Base-by-base conservation (phyloP, 371 early-diverging fungal genomes). In the Umbelopsis sp. region DNA sequence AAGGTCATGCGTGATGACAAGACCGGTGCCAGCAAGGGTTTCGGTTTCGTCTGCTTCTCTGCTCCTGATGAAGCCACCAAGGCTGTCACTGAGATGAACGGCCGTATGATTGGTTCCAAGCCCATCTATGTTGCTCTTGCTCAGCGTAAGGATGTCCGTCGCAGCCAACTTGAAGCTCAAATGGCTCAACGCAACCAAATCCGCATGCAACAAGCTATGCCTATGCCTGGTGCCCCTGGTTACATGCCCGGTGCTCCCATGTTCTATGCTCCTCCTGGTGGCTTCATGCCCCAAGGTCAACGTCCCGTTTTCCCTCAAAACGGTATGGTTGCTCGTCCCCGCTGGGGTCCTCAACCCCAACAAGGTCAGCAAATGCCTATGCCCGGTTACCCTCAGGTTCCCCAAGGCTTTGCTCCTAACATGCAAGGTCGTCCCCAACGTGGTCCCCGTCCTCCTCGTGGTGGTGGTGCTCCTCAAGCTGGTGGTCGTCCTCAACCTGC, bases 51-150 rank as follows among this genome's bases (percentile, higher is more conserved):
- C 32, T 92, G 92, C 81, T 92, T 87, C 78, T 85, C 89, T 25
- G 75, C 91, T 25, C 91, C 92, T 65, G 93, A 92, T 66, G 92
- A 92, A 76, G 92, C 92, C 18, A 89, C 80, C 66, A 89, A 86
- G 74, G 93, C 92, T 70, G 87, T 89, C n/a, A 80, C 88, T 65
- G 92, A 92, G 75, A 92, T 92, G 88, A 92, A 92, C 73, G 88
- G 92, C 66, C 88, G 91, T 68, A 90, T 96, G 84, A 73, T 93
- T 65, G 89, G 91, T 64, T 79, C 78, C 70, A 95, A 95, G 89
- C 96, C 96, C 65, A 87, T 96, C 69, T 96, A 95, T 75, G 96
- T 96, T 65, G 96, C 94, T 25, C 85, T 95, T 46, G 95, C 95
- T 72, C 96, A 96, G 80, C 93, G 95, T 75, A 92, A 93, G 83